Evolutionary conservation across 2,329 filamentous ascomycete genomes (phyloP).

Genomic region (Eutypella sp.): DNA sequence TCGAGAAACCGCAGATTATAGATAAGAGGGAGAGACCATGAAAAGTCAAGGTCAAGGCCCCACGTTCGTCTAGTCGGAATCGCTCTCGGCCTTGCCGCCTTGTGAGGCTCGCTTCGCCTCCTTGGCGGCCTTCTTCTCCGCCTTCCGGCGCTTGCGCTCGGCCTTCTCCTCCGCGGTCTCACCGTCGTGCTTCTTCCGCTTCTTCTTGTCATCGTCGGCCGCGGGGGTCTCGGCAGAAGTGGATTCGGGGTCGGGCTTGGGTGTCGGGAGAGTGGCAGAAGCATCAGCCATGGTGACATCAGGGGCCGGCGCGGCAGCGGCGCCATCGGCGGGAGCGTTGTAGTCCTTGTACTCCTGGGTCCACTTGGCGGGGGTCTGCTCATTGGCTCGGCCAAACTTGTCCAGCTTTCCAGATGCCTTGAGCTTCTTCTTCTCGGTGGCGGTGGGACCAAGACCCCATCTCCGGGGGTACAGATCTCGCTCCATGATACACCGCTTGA

Average conservation of each 20-base stretch:
- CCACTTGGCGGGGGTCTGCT: slow-evolving; percentile 91
- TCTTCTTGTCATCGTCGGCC: slow-evolving; percentile 64
- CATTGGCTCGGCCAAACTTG: slow-evolving; percentile 92
- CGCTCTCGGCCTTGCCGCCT: slow-evolving; percentile 47
- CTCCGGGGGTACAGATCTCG: slow-evolving; percentile 92
- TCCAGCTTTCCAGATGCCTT: slow-evolving; percentile 97
- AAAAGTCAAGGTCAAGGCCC: background rate
- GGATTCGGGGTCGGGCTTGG: slow-evolving; percentile 33
- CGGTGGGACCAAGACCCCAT: slow-evolving; percentile 93
- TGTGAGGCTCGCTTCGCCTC: slow-evolving; percentile 50
- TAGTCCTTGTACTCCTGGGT: slow-evolving; percentile 90
- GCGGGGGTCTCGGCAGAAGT: slow-evolving; percentile 35
- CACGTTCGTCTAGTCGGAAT: slow-evolving; percentile 40
- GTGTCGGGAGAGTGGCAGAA: slow-evolving; percentile 32
- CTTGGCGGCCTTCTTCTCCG: slow-evolving; percentile 56
- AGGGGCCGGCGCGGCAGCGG: slow-evolving; percentile 39
- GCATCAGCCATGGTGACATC: slow-evolving; percentile 38
- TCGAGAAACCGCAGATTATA: slow-evolving; percentile 11
- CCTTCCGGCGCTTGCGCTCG: slow-evolving; percentile 55
- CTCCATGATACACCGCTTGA: slow-evolving; percentile 99
- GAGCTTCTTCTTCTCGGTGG: slow-evolving; percentile 98
- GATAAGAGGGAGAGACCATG: too few species aligned
- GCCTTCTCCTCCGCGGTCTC: slow-evolving; percentile 66
- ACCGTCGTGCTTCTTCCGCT: slow-evolving; percentile 75
- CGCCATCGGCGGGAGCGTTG: slow-evolving; percentile 48